A percentile compares a stretch with the other conserved stretches of the same genome.
Evolutionary conservation across 176 grass and related monocot species (phyloP).

Genomic region (Triticum aestivum): IWGSC_CS_RefSeq_v2.1 NC_057804.1:509573263-509573762

Average conservation of each 20-base stretch:
- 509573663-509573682: too few relatives aligned
- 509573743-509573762: too few relatives aligned
- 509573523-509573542: conserved; percentile 18
- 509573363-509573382: conserved; percentile 45
- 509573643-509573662: neutral
- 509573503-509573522: conserved; percentile 49
- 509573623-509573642: neutral
- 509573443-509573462: too few relatives aligned
- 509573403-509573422: neutral
- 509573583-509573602: neutral
- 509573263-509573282: conserved; percentile 55
- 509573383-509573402: neutral
- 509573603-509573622: neutral
- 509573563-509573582: neutral
- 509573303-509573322: conserved; percentile 55
- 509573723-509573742: neutral
- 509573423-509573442: too few relatives aligned
- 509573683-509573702: neutral
- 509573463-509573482: conserved; percentile 40
- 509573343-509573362: conserved; percentile 52
- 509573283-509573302: conserved; percentile 44
- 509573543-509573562: neutral
- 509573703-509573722: neutral
- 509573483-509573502: conserved; percentile 40
- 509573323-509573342: conserved; percentile 28